These are phyloP conservation scores for Cyberlindnera bimundalis DNA, from an alignment of 805 yeast species.

Conservation along the genomic window DNA sequence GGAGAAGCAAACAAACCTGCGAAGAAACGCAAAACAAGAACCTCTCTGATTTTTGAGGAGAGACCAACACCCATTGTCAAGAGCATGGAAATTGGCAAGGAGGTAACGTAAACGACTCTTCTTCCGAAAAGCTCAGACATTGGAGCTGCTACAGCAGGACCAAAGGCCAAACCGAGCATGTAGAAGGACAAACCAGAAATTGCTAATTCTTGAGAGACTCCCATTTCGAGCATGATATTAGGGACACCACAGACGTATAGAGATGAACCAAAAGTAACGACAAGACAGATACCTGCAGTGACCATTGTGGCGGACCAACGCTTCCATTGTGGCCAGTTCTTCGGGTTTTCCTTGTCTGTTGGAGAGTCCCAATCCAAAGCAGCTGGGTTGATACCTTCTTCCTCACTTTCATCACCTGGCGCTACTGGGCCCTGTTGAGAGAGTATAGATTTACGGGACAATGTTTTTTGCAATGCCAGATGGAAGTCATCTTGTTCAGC, in stretches of 20 bases:
- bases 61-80: slow-evolving; percentile 74
- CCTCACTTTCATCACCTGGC: slow-evolving; percentile 18
- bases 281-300: slow-evolving; percentile 61
- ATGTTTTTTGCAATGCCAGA: slow-evolving; percentile 24
- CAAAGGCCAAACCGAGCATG: slow-evolving; percentile 65
- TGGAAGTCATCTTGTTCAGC: slow-evolving; percentile 21
- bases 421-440: slow-evolving; percentile 1
- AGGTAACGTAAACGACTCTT: slow-evolving; percentile 52
- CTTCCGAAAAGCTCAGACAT: slow-evolving; percentile 69
- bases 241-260: slow-evolving; percentile 64
- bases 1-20: slow-evolving; percentile 78
- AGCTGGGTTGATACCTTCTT: slow-evolving; percentile 36
- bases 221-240: slow-evolving; percentile 45
- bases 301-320: slow-evolving; percentile 66
- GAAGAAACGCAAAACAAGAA: slow-evolving; percentile 69
- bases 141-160: slow-evolving; percentile 72
- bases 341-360: slow-evolving; percentile 60
- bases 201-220: slow-evolving; percentile 57
- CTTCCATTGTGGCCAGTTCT: slow-evolving; percentile 61
- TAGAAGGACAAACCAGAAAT: slow-evolving; percentile 69
- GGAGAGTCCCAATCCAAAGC: slow-evolving; percentile 59
- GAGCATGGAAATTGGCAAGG: slow-evolving; percentile 65
- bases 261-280: slow-evolving; percentile 73
- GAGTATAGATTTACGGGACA: slow-evolving; percentile 25
- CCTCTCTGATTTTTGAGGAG: slow-evolving; percentile 53